Conservation (phyloP, 345 rosid species). For the Eucalyptus cladocalyx region DNA sequence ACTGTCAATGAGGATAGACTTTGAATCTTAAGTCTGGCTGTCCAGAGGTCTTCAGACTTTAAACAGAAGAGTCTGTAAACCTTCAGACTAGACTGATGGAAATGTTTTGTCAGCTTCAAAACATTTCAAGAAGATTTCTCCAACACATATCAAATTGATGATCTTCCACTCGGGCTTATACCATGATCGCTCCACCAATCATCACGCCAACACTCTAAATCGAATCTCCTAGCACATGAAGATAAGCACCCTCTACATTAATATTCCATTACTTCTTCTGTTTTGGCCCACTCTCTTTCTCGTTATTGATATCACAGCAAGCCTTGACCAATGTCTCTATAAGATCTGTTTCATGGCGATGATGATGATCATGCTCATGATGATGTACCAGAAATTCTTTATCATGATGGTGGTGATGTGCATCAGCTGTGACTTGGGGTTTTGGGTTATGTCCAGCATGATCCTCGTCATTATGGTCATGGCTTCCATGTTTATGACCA, state of each 20-base stretch:
- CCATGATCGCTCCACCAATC: constrained; percentile 69
- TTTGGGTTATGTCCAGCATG: not conserved
- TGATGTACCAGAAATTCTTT: not conserved
- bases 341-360: constrained; percentile 8
- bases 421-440: not conserved
- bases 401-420: not conserved
- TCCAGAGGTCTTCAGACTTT: no score
- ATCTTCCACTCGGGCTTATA: constrained; percentile 63
- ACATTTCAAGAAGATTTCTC: no score
- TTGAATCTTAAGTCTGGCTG: no score
- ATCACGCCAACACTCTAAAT: constrained; percentile 70
- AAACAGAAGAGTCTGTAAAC: no score
- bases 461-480: not conserved
- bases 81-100: no score
- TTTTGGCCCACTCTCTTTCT: not conserved
- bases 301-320: not conserved
- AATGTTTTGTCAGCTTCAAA: no score
- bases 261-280: constrained; percentile 36
- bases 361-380: constrained; percentile 8
- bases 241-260: constrained; percentile 61
- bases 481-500: not conserved
- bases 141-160: constrained; percentile 44
- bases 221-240: constrained; percentile 65
- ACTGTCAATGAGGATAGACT: no score
- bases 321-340: constrained; percentile 15